These are phyloP conservation scores for Ceratocystis papillata DNA, from an alignment of 2,329 filamentous ascomycete species.

Conservation along the genomic window DNA sequence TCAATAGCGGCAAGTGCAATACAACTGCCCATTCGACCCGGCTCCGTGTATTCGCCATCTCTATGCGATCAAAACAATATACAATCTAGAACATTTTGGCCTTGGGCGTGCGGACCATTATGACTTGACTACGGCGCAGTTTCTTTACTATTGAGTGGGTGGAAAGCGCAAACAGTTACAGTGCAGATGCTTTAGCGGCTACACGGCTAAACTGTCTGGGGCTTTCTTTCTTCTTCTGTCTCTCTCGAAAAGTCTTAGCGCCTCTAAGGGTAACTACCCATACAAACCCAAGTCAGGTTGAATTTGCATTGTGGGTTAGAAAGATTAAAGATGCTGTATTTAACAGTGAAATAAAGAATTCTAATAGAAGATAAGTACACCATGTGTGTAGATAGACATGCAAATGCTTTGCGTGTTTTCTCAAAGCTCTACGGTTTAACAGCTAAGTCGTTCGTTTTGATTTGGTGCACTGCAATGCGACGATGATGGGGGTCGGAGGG, in stretches of 20 bases:
- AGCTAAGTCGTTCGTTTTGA: background rate
- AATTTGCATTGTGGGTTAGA: background rate
- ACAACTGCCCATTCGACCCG: background rate
- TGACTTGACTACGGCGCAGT: constrained; percentile 10
- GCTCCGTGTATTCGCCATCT: constrained; percentile 5
- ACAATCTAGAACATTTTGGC: background rate
- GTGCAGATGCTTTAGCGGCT: background rate
- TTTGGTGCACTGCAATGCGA: background rate
- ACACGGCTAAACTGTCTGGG: constrained; percentile 11
- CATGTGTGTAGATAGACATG: too few species aligned
- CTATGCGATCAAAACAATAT: constrained; percentile 17
- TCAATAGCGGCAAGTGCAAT: background rate
- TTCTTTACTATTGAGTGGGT: constrained; percentile 2
- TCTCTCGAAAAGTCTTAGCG: constrained; percentile 3
- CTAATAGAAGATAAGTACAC: too few species aligned
- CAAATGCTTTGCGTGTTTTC: background rate
- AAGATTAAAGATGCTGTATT: too few species aligned
- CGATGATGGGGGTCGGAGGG: background rate
- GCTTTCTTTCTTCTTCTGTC: background rate
- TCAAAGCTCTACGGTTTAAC: background rate
- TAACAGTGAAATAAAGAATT: too few species aligned
- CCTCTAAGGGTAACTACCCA: background rate
- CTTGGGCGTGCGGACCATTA: background rate
- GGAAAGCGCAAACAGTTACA: constrained; percentile 15
- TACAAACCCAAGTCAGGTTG: background rate